Conservation (phyloP, 305 asterid species). For the Caryopteris hybrid region DNA sequence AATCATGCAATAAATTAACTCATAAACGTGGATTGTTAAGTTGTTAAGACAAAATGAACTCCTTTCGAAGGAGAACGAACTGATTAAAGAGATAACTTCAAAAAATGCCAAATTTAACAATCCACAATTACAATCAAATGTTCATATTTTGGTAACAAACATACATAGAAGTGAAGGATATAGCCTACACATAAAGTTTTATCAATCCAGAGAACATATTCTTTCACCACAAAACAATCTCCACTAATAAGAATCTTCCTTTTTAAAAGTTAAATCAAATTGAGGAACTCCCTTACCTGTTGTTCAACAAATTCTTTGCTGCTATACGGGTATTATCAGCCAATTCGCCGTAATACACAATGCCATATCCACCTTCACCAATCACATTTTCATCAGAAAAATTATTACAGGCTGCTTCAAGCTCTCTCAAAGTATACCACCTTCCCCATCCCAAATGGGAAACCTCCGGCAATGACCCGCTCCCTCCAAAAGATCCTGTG, state of each 20-base stretch:
- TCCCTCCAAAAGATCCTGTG: slow-evolving; percentile 56
- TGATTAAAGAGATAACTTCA: not conserved
- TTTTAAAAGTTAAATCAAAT: not conserved
- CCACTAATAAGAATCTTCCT: not conserved
- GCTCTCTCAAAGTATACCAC: slow-evolving; percentile 58
- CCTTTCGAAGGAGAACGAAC: not conserved
- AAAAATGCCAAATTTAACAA: not conserved
- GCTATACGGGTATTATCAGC: slow-evolving; percentile 42
- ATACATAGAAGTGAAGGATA: not conserved
- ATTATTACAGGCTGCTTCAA: slow-evolving; percentile 47
- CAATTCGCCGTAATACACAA: slow-evolving; percentile 46
- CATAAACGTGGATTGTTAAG: not conserved
- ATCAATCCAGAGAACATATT: not conserved
- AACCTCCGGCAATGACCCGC: slow-evolving; percentile 59
- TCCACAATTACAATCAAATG: not conserved
- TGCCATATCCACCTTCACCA: slow-evolving; percentile 59
- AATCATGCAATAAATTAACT: too few species aligned
- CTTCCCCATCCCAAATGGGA: slow-evolving; percentile 65
- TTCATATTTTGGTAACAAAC: not conserved
- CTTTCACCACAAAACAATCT: not conserved
- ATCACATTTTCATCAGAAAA: slow-evolving; percentile 51
- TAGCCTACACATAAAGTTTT: not conserved
- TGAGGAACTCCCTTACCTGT: slow-evolving; percentile 27
- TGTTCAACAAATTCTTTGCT: slow-evolving; percentile 50
- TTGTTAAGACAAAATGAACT: not conserved